A percentile compares a stretch with the other conserved stretches of the same genome.
phyloP scores from a whole-genome alignment of 495 filamentous ascomycete species.

The Aspergillus bertholletiae region DNA sequence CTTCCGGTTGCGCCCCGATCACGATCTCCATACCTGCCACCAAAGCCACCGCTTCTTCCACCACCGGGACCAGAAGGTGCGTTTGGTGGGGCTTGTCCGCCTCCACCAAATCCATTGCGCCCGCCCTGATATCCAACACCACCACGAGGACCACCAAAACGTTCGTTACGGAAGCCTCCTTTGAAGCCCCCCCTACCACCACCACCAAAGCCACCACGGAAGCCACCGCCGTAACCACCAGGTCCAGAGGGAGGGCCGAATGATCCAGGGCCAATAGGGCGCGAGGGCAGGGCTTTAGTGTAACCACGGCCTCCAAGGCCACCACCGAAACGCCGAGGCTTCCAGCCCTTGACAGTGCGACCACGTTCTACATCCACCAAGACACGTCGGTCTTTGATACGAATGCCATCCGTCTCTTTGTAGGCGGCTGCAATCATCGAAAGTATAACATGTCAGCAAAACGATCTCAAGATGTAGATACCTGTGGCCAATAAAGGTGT shows the following conservation, averaged over 20 bases:
- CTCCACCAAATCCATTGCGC: slow-evolving; percentile 55
- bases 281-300: slow-evolving; percentile 75
- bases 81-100: slow-evolving; percentile 66
- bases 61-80: slow-evolving; percentile 78
- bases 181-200: slow-evolving; percentile 48
- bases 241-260: slow-evolving; percentile 64
- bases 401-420: slow-evolving; percentile 85
- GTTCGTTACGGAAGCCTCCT: slow-evolving; percentile 60
- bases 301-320: slow-evolving; percentile 91
- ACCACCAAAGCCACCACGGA: slow-evolving; percentile 56
- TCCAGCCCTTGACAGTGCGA: slow-evolving; percentile 92
- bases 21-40: slow-evolving; percentile 48
- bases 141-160: slow-evolving; percentile 50
- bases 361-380: slow-evolving; percentile 96
- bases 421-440: slow-evolving; percentile 58
- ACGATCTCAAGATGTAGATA: slow-evolving; percentile 4
- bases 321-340: slow-evolving; percentile 85
- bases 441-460: slow-evolving; percentile 32
- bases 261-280: slow-evolving; percentile 58
- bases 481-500: not conserved
- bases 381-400: slow-evolving; percentile 87
- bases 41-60: slow-evolving; percentile 51
- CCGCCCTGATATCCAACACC: slow-evolving; percentile 60
- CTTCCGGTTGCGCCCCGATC: slow-evolving; percentile 50
- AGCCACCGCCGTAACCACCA: slow-evolving; percentile 63